Evolutionary conservation across 2,329 filamentous ascomycete species (phyloP), one percentile per base, ranked within the genome.

Genomic region (Chaetomium olivaceum): DNA sequence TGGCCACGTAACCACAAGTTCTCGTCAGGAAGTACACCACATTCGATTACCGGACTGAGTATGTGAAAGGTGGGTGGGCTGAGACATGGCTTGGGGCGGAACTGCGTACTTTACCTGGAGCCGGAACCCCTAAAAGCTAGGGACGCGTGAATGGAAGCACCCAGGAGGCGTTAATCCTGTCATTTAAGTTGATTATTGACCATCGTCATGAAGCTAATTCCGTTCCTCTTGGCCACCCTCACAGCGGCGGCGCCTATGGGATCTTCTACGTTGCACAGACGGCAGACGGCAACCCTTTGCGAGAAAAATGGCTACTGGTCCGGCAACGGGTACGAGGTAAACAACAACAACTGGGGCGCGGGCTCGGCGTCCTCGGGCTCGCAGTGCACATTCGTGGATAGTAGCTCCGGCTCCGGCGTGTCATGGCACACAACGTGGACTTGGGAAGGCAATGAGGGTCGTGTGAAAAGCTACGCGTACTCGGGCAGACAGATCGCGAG

Each of bases 381-480:
- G 16, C 80, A 82, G 70, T 81, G 80, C 74, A 80, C 79, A 4
- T 75, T 76, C 36, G 71, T 81, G 36, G 75, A 79, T 70, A 68
- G 73, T 48, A 74, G 66, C 58, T 54, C 61, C 8, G 76, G 74
- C 64, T 70, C 61, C 68, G 76, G 73, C 3, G 74, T 82, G 56
- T 69, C 76, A 33, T 81, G 78, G 77, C 74, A 76, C 68, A 77
- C 79, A 11, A 74, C 74, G 21, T 82, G 77, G 78, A 75, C 75
- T 21, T 82, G 80, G 80, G 64, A 73, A 7, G 80, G 80, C 52
- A 74, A 72, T 21, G 62, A 70, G 19, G 68, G 72, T 67, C 72
- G 76, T 46, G 80, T 83, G 46, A 82, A 82, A 74, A 81, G 78
- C 62, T 82, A 77, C 67, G 76, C 79, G 52, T 81, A 82, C 63